These are phyloP conservation scores for Pseudopithomyces maydicus DNA, from an alignment of 2,329 filamentous ascomycete species.

Conservation along the genomic window DNA sequence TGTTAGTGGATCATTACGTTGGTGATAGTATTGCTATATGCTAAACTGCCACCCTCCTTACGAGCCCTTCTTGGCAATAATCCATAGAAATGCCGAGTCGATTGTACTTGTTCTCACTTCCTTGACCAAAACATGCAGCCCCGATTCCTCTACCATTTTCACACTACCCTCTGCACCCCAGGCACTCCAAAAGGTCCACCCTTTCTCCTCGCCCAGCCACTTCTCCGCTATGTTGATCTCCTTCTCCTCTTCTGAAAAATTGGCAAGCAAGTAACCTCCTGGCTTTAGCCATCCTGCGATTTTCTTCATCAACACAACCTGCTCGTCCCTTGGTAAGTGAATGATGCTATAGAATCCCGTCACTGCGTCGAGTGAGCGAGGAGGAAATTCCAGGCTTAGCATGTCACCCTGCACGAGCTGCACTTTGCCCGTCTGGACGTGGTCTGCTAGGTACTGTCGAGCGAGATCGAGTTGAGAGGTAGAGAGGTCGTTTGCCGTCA, in stretches of 20 bases:
- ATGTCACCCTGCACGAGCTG: conserved; percentile 48
- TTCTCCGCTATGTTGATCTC: conserved; percentile 20
- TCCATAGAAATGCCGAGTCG: conserved; percentile 36
- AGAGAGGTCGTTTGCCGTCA: conserved; percentile 53
- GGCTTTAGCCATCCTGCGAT: conserved; percentile 57
- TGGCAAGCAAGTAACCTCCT: conserved; percentile 51
- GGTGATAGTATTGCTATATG: no score
- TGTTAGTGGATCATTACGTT: no score
- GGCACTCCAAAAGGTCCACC: conserved; percentile 49
- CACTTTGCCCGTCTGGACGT: conserved; percentile 12
- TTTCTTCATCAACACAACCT: conserved; percentile 52
- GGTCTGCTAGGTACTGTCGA: conserved; percentile 17
- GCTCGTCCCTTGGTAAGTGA: conserved; percentile 59
- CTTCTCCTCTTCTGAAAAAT: conserved; percentile 45
- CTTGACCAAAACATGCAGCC: conserved; percentile 28
- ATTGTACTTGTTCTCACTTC: conserved; percentile 28
- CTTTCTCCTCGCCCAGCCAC: conserved; percentile 43
- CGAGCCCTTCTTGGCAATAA: conserved; percentile 25
- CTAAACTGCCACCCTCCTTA: neutral
- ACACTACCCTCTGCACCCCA: conserved; percentile 44
- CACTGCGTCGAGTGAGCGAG: conserved; percentile 53
- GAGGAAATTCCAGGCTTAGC: conserved; percentile 44
- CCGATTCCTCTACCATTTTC: conserved; percentile 34
- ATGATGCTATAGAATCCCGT: conserved; percentile 61
- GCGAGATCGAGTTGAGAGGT: conserved; percentile 46